Conservation (phyloP, 768 basidiomycete genomes). For the Coprinopsis sp. region DNA sequence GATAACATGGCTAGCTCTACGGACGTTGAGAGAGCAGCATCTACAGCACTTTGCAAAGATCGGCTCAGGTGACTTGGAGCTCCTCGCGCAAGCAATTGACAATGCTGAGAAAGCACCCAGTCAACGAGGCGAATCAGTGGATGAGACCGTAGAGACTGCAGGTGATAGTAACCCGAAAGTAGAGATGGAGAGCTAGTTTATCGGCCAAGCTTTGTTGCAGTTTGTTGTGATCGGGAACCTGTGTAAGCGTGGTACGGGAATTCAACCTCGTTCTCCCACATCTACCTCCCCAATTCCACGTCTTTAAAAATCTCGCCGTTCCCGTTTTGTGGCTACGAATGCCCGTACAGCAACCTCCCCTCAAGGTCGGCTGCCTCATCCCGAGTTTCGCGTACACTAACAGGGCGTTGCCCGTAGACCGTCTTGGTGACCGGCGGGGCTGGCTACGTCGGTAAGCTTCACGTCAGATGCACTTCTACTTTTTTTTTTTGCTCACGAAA, state of each 20-base stretch:
- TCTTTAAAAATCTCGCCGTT: slow-evolving; percentile 8
- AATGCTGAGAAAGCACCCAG: slow-evolving; percentile 30
- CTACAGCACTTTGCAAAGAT: slow-evolving; percentile 79
- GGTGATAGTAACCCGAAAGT: slow-evolving; percentile 35
- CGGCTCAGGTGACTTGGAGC: slow-evolving; percentile 68
- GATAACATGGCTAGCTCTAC: slow-evolving; percentile 77
- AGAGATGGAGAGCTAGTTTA: slow-evolving; percentile 42
- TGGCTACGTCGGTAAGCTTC: slow-evolving; percentile 76
- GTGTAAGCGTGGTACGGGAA: too few relatives aligned
- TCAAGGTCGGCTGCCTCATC: slow-evolving; percentile 41
- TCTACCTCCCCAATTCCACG: slow-evolving; percentile 7
- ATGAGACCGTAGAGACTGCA: slow-evolving; percentile 17
- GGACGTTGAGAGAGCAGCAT: slow-evolving; percentile 68
- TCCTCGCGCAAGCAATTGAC: slow-evolving; percentile 47
- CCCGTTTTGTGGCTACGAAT: slow-evolving; percentile 8
- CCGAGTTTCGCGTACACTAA: slow-evolving; percentile 18
- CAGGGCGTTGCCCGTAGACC: slow-evolving; percentile 26
- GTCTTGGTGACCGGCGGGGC: slow-evolving; percentile 63
- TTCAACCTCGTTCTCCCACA: too few relatives aligned
- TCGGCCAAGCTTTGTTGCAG: neutral
- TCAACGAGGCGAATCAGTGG: slow-evolving; percentile 18
- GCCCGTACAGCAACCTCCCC: slow-evolving; percentile 22
- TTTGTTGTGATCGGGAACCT: slow-evolving; percentile 21
- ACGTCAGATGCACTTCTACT: slow-evolving; percentile 1
- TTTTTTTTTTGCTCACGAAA: slow-evolving; percentile 11